Conservation (phyloP, 306 rosid species). For the Senna tora region DNA sequence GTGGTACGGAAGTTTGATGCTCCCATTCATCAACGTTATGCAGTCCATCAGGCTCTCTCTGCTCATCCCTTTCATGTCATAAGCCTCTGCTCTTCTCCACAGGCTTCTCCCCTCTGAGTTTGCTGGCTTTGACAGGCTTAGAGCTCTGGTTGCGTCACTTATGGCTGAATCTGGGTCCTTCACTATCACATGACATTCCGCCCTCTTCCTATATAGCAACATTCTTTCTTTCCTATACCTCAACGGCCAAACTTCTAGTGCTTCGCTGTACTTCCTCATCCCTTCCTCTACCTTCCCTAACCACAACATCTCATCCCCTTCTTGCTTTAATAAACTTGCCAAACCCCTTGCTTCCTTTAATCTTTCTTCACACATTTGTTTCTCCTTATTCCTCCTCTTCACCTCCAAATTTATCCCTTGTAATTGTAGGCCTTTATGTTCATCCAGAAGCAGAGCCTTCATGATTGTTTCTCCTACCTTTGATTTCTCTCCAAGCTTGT, state of each 20-base stretch:
- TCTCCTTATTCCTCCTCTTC: neutral
- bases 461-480: constrained; percentile 7
- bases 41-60: constrained; percentile 25
- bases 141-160: constrained; percentile 1
- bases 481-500: neutral
- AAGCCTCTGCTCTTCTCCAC: constrained; percentile 12
- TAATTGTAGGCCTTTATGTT: no score
- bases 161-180: constrained; percentile 12
- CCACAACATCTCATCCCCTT: neutral
- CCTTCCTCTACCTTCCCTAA: constrained; percentile 7
- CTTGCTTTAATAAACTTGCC: neutral
- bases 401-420: no score
- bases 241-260: neutral
- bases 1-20: constrained; percentile 16
- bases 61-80: constrained; percentile 21
- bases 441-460: constrained; percentile 7
- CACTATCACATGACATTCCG: neutral
- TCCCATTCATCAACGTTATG: constrained; percentile 6
- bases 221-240: constrained; percentile 3
- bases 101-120: constrained; percentile 14
- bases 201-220: constrained; percentile 14
- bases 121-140: neutral
- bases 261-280: neutral
- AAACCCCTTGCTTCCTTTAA: neutral
- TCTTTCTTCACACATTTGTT: constrained; percentile 8